phyloP scores from a whole-genome alignment of 352 stramenopile genomes.

The Globisporangium emineosum region DNA sequence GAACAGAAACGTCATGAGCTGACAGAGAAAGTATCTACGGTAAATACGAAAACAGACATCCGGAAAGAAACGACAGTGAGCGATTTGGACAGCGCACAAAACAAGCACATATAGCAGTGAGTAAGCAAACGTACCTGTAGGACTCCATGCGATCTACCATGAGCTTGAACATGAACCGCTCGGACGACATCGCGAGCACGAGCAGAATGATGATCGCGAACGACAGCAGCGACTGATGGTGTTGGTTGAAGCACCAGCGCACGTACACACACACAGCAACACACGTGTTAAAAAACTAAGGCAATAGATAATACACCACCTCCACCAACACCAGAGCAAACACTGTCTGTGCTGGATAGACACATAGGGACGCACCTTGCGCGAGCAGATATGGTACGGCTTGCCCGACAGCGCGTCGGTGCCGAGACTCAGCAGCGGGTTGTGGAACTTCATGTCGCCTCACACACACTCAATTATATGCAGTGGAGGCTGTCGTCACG shows the following conservation, averaged over 20 bases:
- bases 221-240: constrained; percentile 62
- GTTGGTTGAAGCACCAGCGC: not conserved
- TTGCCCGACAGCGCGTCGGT: constrained; percentile 85
- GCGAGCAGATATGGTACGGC: constrained; percentile 80
- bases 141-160: constrained; percentile 89
- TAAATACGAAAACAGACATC: not conserved
- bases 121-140: constrained; percentile 52
- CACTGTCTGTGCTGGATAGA: not conserved
- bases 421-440: constrained; percentile 76
- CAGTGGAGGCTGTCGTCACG: not conserved
- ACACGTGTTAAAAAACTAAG: not conserved
- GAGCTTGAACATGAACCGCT: constrained; percentile 86
- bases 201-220: constrained; percentile 72
- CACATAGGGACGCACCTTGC: constrained; percentile 45
- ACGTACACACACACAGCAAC: not conserved
- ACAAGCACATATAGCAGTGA: not conserved
- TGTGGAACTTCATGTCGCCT: constrained; percentile 57
- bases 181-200: constrained; percentile 72
- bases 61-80: not conserved
- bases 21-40: constrained; percentile 80
- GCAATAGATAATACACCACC: too few relatives aligned
- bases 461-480: not conserved
- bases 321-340: too few relatives aligned
- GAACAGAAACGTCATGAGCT: constrained; percentile 87
- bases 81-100: not conserved